Conservation (phyloP, 768 basidiomycete genomes). For the Termitomyces eurrhizus region DNA sequence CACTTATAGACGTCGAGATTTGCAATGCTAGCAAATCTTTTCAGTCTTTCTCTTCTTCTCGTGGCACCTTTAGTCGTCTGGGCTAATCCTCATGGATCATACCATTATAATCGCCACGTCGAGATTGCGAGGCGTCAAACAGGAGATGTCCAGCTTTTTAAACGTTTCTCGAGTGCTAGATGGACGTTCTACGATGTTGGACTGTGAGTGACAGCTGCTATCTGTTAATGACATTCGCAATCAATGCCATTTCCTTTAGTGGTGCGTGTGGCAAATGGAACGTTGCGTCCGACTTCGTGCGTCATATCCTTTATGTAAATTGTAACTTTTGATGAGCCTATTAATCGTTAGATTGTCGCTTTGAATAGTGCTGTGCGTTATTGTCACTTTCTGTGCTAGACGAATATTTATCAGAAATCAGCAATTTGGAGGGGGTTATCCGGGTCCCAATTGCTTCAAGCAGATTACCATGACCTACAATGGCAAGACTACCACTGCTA, state of each 20-base stretch:
- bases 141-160: slow-evolving; percentile 20
- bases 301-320: slow-evolving; percentile 4
- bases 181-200: slow-evolving; percentile 31
- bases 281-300: slow-evolving; percentile 22
- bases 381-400: background rate
- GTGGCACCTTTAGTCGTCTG: slow-evolving; percentile 27
- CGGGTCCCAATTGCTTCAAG: slow-evolving; percentile 51
- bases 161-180: slow-evolving; percentile 19
- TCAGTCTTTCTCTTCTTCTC: slow-evolving; percentile 18
- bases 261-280: slow-evolving; percentile 29
- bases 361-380: slow-evolving; percentile 29
- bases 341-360: slow-evolving; percentile 25
- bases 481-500: slow-evolving; percentile 55
- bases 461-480: slow-evolving; percentile 55
- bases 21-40: slow-evolving; percentile 16
- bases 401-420: slow-evolving; percentile 20
- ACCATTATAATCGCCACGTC: slow-evolving; percentile 18
- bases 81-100: slow-evolving; percentile 24
- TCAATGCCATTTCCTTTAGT: slow-evolving; percentile 7
- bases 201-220: slow-evolving; percentile 17
- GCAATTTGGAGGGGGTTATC: slow-evolving; percentile 51
- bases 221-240: background rate
- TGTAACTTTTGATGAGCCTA: background rate
- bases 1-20: background rate
- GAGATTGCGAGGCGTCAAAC: slow-evolving; percentile 23